phyloP scores from a whole-genome alignment of 176 grass and related monocot genomes.

The Musa schizocarpa region DNA sequence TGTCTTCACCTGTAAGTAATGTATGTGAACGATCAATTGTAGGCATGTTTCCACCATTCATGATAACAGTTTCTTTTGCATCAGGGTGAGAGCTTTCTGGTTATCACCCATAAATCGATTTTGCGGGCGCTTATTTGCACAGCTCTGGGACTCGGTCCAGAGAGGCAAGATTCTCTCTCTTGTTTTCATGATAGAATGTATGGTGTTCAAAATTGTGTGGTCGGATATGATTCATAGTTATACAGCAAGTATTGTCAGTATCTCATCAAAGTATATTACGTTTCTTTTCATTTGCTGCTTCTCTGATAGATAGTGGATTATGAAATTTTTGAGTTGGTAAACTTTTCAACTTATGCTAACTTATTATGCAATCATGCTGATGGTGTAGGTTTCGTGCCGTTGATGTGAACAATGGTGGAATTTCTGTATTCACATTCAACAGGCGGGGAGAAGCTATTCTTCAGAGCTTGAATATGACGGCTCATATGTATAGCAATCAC shows the following conservation, averaged over 20 bases:
- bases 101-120: constrained; percentile 81
- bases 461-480: constrained; percentile 73
- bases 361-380: background rate
- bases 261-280: background rate
- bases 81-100: constrained; percentile 59
- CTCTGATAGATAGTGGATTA: background rate
- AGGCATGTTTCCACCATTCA: background rate
- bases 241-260: background rate
- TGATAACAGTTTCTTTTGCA: background rate
- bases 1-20: constrained; percentile 44
- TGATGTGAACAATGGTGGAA: constrained; percentile 76
- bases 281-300: background rate
- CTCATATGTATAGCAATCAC: constrained; percentile 70
- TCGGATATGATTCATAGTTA: background rate
- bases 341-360: background rate
- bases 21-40: background rate
- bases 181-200: background rate
- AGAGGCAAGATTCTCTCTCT: constrained; percentile 42
- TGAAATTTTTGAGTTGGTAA: background rate
- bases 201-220: too few relatives aligned
- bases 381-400: constrained; percentile 53
- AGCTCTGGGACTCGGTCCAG: constrained; percentile 54
- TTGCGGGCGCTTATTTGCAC: constrained; percentile 69
- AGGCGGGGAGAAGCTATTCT: constrained; percentile 73
- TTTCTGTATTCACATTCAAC: constrained; percentile 68